Evolutionary conservation across 768 basidiomycete species (phyloP), one percentile per base, ranked within the genome.

Genomic region (Rhodotorula taiwanensis): DNA sequence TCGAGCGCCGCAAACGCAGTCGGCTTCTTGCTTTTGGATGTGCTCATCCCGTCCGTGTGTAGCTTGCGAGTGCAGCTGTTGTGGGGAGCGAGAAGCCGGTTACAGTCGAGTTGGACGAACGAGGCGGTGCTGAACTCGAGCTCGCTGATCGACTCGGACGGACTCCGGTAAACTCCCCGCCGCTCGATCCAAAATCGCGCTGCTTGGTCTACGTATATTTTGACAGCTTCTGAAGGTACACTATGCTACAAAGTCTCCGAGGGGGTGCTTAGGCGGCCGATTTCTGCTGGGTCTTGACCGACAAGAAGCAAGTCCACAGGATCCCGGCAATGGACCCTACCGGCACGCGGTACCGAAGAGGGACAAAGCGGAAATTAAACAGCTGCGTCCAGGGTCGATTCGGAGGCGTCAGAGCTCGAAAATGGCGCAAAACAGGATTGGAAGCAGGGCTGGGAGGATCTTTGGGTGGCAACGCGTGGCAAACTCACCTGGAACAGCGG

Each of bases 281-380:
- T 16, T 9, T 16, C 36, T 39, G 36, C 36, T 39, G 36, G 16
- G 36, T 39, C 36, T 39, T 39, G 9, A 16, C 36, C 36, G 49
- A 52, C 18, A 65, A 49, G 64, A 60, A 65, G 27, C 64, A 54
- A 9, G 64, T 65, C 64, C 64, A 65, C 1, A 55, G 42, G 49
- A 65, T 65, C 16, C 64, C 64, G 18, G 49, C 49, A 30, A 50
- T 55, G 20, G 57, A 60, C 11, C 60, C 68, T 18, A 69, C 65
- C 3, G 68, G 68, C 0, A 69, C 64, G 30, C 68, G 60, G 52
- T 61, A 65, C 31, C 34, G 7, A 28, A 54, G 36, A 6, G 69
- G 69, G 3, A 66, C 44, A 59, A 63, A 70, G 41, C 69, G 60
- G 52, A 70, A 70, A 59, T 70, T 70, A 61, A 70, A 55, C 30